phyloP scores from a whole-genome alignment of 345 rosid species.

The Eucalyptus paniculata region DNA sequence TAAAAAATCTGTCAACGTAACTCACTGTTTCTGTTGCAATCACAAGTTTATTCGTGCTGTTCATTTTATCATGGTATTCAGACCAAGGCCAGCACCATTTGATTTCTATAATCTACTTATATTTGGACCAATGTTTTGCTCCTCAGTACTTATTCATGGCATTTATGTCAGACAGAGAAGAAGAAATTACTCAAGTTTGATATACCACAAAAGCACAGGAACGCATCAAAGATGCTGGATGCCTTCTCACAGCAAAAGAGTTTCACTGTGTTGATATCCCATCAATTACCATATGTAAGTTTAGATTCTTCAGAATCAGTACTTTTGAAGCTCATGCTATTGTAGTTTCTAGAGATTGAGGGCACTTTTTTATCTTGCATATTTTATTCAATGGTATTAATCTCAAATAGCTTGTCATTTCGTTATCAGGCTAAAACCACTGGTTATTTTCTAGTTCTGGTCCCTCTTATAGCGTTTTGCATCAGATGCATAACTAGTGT shows the following conservation, averaged over 20 bases:
- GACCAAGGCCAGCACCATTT: not conserved
- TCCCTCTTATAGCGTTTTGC: slow-evolving; percentile 23
- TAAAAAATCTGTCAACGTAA: not conserved
- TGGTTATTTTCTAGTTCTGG: slow-evolving; percentile 26
- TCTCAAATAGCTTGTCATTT: not conserved
- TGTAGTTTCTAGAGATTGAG: not conserved
- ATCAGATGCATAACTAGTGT: slow-evolving; percentile 16
- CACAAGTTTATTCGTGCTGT: not conserved
- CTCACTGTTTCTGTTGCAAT: not conserved
- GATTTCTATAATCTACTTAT: not conserved
- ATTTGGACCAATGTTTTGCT: not conserved
- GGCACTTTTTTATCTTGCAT: not conserved
- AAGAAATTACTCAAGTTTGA: not conserved
- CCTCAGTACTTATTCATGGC: not conserved
- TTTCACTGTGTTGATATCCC: not conserved
- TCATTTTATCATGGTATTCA: not conserved
- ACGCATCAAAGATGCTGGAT: not conserved
- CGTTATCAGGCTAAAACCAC: slow-evolving; percentile 15
- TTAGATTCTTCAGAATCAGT: not conserved
- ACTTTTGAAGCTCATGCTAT: not conserved
- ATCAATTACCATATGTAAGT: slow-evolving; percentile 13
- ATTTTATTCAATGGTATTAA: not conserved
- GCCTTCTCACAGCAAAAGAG: not conserved
- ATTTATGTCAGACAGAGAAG: slow-evolving; percentile 3
- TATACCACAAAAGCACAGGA: not conserved